Base-by-base conservation (phyloP, 495 filamentous ascomycete genomes). In the Aspergillus bertholletiae region DNA sequence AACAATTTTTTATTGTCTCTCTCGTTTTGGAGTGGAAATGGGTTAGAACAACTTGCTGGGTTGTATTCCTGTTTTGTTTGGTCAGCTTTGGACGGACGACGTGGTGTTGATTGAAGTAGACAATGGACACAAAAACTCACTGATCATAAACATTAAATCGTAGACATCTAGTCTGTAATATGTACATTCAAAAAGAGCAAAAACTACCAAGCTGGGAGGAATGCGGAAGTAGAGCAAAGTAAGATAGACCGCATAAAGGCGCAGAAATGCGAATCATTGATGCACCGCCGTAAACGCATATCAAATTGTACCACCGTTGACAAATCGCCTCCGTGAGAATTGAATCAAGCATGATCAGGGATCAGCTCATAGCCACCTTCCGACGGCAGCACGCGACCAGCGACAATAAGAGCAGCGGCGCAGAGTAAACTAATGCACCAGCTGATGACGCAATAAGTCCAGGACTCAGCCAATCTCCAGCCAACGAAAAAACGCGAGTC, bases 281-380 rank as follows among this genome's bases (percentile, higher is more conserved):
- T 18, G n/a, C 37, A 21, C 7, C 39, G 39, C 39, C 39, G 39
- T 17, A 43, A 37, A 15, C n/a, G 1, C 22, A 17, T 40, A 40
- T 24, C 32, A 22, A 39, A 40, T 28, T n/a, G 11, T 17, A 44
- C 39, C 11, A 28, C 22, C 49, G 24, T 23, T 12, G 8, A n/a
- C 17, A 23, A 23, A 22, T 21, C 15, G 13, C 18, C 26, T 34
- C 5, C 18, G n/a, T 35, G 13, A 12, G 13, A 2, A 22, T 21
- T 1, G 20, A 5, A 34, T 56, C 30, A 65, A 22, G 23, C 56
- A 9, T 73, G 63, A 52, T 77, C 72, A 15, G 83, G 85, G 56
- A 88, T 86, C 24, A 88, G 74, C 68, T 94, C 88, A 72, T 97
- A 96, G 9, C 88, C 91, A 52, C 87, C 91, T 67, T 96, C 92